phyloP scores from a whole-genome alignment of 768 basidiomycete species.

The Mrakia hoshinonis region DNA sequence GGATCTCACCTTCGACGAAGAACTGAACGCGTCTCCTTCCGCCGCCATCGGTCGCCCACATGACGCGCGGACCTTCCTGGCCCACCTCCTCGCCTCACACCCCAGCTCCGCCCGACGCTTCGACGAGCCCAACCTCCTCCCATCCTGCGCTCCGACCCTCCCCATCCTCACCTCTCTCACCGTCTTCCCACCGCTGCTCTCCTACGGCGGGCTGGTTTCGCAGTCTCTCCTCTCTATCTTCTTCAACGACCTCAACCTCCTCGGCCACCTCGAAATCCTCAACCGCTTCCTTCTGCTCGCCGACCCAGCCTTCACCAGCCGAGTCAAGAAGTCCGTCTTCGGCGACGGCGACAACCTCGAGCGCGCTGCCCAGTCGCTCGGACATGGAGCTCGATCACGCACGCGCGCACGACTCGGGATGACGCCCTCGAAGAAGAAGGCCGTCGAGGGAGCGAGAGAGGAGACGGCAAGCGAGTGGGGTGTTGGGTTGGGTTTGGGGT shows the following conservation, averaged over 20 bases:
- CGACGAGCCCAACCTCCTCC: slow-evolving; percentile 50
- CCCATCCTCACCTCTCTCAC: slow-evolving; percentile 51
- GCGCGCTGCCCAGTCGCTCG: slow-evolving; percentile 30
- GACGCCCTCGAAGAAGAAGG: slow-evolving; percentile 14
- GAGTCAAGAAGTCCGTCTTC: slow-evolving; percentile 64
- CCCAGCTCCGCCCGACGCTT: slow-evolving; percentile 49
- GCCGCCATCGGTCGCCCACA: slow-evolving; percentile 13
- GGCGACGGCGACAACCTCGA: slow-evolving; percentile 52
- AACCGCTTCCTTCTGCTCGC: slow-evolving; percentile 37
- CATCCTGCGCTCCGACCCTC: slow-evolving; percentile 55
- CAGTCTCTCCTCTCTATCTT: slow-evolving; percentile 56
- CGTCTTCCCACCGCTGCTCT: slow-evolving; percentile 59
- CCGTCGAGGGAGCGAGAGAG: slow-evolving; percentile 42
- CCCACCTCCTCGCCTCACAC: slow-evolving; percentile 52
- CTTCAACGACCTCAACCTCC: slow-evolving; percentile 65
- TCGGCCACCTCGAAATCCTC: slow-evolving; percentile 49
- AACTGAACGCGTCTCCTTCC: not conserved
- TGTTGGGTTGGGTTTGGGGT: slow-evolving; percentile 60
- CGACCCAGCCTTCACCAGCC: slow-evolving; percentile 52
- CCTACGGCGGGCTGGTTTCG: slow-evolving; percentile 40
- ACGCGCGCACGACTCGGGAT: slow-evolving; percentile 39
- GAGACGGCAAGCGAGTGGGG: slow-evolving; percentile 45
- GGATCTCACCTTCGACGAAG: not conserved
- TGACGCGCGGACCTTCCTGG: slow-evolving; percentile 45
- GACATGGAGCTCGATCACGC: slow-evolving; percentile 35